phyloP scores from a whole-genome alignment of 1,284 basidiomycete genomes.

The Hortiboletus rubellus region DNA sequence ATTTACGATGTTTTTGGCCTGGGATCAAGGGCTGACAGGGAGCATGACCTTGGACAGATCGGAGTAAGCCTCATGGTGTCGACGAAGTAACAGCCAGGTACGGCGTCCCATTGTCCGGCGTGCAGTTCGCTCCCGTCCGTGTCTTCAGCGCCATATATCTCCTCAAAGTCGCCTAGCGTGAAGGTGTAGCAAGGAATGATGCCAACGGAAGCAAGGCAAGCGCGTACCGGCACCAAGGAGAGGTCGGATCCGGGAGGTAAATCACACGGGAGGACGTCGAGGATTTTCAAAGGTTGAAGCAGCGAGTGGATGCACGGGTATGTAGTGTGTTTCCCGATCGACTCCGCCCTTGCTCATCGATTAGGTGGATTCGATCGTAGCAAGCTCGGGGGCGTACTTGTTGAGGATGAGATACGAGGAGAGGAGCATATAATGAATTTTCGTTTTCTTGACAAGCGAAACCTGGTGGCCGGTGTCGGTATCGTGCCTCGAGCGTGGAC shows the following conservation, averaged over 20 bases:
- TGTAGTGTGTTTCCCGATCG: constrained; percentile 37
- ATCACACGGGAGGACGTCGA: constrained; percentile 79
- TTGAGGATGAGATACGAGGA: constrained; percentile 86
- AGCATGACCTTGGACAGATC: too few relatives aligned
- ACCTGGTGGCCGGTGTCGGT: constrained; percentile 27
- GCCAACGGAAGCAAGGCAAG: not conserved
- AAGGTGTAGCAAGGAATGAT: not conserved
- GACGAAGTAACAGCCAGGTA: constrained; percentile 97
- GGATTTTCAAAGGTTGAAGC: constrained; percentile 69
- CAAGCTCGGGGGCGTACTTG: constrained; percentile 44
- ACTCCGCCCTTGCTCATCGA: constrained; percentile 49
- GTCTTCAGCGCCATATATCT: constrained; percentile 74
- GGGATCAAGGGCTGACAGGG: too few relatives aligned
- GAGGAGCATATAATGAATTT: constrained; percentile 88
- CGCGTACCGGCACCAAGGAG: constrained; percentile 75
- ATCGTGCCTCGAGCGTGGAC: not conserved
- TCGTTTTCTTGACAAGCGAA: constrained; percentile 91
- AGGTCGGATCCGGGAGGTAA: constrained; percentile 64
- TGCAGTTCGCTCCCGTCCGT: constrained; percentile 59
- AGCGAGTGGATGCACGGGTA: constrained; percentile 88
- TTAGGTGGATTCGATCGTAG: not conserved
- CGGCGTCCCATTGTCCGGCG: constrained; percentile 79
- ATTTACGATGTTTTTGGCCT: too few relatives aligned
- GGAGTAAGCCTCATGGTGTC: constrained; percentile 42
- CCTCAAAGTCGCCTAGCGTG: constrained; percentile 81